Base-by-base conservation (phyloP, 345 rosid genomes). In the Lenwebbia sp. region DNA sequence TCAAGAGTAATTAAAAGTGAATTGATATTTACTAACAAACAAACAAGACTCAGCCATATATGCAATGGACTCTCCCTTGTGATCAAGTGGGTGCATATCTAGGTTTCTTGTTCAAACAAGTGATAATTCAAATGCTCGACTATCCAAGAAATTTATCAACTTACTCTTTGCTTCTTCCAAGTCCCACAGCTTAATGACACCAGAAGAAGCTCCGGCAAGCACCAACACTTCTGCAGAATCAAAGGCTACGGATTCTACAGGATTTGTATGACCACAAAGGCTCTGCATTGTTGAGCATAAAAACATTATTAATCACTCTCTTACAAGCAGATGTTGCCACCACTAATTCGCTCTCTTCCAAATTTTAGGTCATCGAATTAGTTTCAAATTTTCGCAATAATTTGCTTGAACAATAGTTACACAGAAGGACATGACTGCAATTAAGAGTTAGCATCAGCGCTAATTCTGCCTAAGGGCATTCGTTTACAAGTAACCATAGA, bases 161-260 rank as follows among this genome's bases (percentile, higher is more conserved):
- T 87, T 94, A 95, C 98, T 88, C 91, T 95, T 95, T 86, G 93
- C 91, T 88, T 93, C 98, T 90, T 95, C 98, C 83, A 95, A 87
- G 91, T 95, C 98, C 98, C 98, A 95, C 65, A 95, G 90, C 92
- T 95, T 95, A 86, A 95, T 89, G 54, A 88, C 92, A 62, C 98
- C 98, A 2, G 94, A 58, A n/a, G 98, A 92, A 91, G 94, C 93
- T 87, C 98, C 98, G 21, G 88, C 95, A 85, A 94, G 93, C 89
- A 94, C 95, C 89, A 94, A 88, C 40, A 93, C 93, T 88, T 95
- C 98, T 2, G 92, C 89, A 26, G 93, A 85, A 91, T 95, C 89
- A 91, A 95, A 95, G 75, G 91, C 93, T 37, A 94, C 91, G 14
- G 94, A 91, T 83, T 94, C 94, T 87, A 95, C 93, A 33, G 95